Evolutionary conservation across 768 basidiomycete species (phyloP), one percentile per base, ranked within the genome.

Genomic region (Psilocybe sp.): DNA sequence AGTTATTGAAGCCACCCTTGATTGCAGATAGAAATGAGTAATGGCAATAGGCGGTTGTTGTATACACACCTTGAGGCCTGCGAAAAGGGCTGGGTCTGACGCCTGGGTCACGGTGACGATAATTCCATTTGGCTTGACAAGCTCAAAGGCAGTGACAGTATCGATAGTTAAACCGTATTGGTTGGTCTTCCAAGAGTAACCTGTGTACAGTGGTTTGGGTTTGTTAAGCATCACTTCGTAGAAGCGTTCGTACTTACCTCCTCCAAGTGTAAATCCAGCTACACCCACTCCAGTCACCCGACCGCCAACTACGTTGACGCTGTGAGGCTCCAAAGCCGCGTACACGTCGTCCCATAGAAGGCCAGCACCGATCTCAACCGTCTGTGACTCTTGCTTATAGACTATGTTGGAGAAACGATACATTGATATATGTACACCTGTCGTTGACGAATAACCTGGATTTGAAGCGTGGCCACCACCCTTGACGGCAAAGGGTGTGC

Each of bases 331-430:
- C 4, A 87, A 69, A 5, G 75, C 77, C 4, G 68, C 66, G 52
- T 85, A 86, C 1, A 63, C 82, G 34, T 84, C 77, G 59, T 87
- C 84, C 84, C 83, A 87, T 19, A 81, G 68, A 16, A 80, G 57
- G 6, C 77, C 77, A 3, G 74, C 59, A 1, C 76, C 77, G 19
- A 78, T 52, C 0, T 57, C 65, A 3, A 62, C 77, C 0, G 73
- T 80, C 47, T 73, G 66, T 0, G 70, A 56, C 0, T 53, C 49
- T 2, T 60, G 47, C 40, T 79, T 60, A 45, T 80, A 81, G 1
- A 45, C 64, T 15, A 80, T 71, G 14, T 74, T 51, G 8, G 68
- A 65, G 59, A 84, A 81, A 1, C 69, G 65, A 31, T 50, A 60
- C 79, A 84, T 77, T 5, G 77, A 63, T 6, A 85, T 82, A 11